Percentiles rank a stretch among this genome's conserved stretches.
phyloP scores from a whole-genome alignment of 768 basidiomycete species.

The Phlebiopsis flavidoalba region DNA sequence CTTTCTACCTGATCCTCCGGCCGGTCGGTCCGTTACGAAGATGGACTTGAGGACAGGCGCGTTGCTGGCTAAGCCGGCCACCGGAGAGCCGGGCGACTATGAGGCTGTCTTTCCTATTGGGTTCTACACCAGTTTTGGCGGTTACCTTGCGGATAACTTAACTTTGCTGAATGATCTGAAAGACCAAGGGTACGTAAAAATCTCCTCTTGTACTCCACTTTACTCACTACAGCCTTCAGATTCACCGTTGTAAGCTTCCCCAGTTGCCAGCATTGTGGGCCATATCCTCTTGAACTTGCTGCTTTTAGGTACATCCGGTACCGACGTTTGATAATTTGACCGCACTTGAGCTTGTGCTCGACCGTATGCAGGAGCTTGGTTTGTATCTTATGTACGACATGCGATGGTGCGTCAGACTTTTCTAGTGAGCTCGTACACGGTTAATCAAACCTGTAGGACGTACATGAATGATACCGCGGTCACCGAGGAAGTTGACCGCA shows the following conservation, averaged over 20 bases:
- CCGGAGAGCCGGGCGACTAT: conserved; percentile 16
- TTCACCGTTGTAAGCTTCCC: conserved; percentile 31
- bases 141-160: conserved; percentile 48
- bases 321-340: conserved; percentile 62
- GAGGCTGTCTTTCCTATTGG: conserved; percentile 60
- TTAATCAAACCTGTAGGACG: conserved; percentile 28
- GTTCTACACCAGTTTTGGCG: conserved; percentile 62
- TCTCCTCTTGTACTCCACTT: neutral
- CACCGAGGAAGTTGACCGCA: conserved; percentile 28
- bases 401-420: conserved; percentile 40
- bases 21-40: conserved; percentile 39
- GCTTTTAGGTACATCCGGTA: conserved; percentile 57
- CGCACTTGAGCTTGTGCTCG: conserved; percentile 50
- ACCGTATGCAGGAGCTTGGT: conserved; percentile 66
- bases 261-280: neutral
- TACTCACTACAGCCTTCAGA: conserved; percentile 25
- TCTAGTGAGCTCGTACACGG: neutral
- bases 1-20: conserved; percentile 35
- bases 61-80: conserved; percentile 33
- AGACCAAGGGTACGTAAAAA: conserved; percentile 41
- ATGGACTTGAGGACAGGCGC: conserved; percentile 43
- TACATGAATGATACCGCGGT: conserved; percentile 56
- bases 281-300: no score
- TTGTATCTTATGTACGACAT: conserved; percentile 83
- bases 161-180: conserved; percentile 51